Conservation (phyloP, 768 basidiomycete genomes). For the Tricholoma flavovirens region DNA sequence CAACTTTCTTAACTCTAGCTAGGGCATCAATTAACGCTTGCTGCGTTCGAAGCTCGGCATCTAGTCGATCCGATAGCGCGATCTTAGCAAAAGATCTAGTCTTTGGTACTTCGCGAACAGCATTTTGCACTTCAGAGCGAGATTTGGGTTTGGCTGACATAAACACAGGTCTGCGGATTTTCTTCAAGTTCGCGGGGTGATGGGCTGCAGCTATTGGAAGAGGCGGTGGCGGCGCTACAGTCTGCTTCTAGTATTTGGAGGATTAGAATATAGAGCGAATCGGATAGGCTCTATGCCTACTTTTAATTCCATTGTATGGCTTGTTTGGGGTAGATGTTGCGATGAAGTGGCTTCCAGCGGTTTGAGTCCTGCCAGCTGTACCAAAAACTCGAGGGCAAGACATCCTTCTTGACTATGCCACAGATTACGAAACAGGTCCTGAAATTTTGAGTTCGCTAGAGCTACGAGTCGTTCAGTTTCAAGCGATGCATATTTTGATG, state of each 20-base stretch:
- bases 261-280: not conserved
- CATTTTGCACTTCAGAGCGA: not conserved
- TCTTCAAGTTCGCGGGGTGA: slow-evolving; percentile 33
- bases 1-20: slow-evolving; percentile 8
- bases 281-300: not conserved
- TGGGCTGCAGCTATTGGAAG: slow-evolving; percentile 44
- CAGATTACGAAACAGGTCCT: slow-evolving; percentile 14
- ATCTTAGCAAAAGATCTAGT: slow-evolving; percentile 8
- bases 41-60: slow-evolving; percentile 20
- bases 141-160: slow-evolving; percentile 4
- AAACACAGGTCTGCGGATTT: slow-evolving; percentile 27
- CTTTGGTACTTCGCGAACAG: not conserved
- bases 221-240: slow-evolving; percentile 11
- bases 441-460: slow-evolving; percentile 25
- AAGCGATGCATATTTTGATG: slow-evolving; percentile 20
- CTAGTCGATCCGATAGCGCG: slow-evolving; percentile 15
- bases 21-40: slow-evolving; percentile 21
- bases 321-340: not conserved
- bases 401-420: slow-evolving; percentile 24
- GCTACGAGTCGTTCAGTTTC: slow-evolving; percentile 26
- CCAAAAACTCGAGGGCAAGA: slow-evolving; percentile 22
- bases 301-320: not conserved
- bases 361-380: slow-evolving; percentile 24
- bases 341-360: not conserved
- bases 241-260: not conserved